phyloP scores from a whole-genome alignment of 78 protist species.

The Blattamonas nauphoetae region DNA sequence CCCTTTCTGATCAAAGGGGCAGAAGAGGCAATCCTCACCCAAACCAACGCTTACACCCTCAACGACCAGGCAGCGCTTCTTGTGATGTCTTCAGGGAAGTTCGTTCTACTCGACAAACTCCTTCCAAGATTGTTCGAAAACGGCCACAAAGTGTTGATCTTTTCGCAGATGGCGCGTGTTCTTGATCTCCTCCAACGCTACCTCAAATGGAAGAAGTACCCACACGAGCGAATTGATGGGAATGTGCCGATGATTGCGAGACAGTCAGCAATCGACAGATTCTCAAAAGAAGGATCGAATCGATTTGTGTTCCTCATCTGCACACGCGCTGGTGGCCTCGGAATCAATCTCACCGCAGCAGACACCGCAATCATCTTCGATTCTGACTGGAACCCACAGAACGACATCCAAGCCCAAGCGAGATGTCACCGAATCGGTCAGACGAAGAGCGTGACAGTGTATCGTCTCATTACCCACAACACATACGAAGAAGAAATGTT shows the following conservation, averaged over 20 bases:
- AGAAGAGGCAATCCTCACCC: constrained; percentile 9
- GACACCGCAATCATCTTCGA: constrained; percentile 35
- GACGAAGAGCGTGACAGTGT: constrained; percentile 59
- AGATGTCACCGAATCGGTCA: constrained; percentile 1
- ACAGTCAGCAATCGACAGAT: constrained; percentile 1
- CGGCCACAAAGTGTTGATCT: constrained; percentile 57
- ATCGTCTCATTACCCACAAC: constrained; percentile 69
- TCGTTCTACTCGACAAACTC: constrained; percentile 63
- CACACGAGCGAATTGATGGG: neutral
- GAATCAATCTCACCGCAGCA: constrained; percentile 35
- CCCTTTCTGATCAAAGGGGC: constrained; percentile 48
- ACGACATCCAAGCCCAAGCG: constrained; percentile 34
- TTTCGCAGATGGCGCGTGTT: constrained; percentile 54
- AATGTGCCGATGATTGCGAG: neutral
- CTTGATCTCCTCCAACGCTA: constrained; percentile 12
- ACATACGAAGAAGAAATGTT: constrained; percentile 70
- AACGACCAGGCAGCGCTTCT: neutral
- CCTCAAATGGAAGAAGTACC: neutral
- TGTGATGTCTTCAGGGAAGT: constrained; percentile 50
- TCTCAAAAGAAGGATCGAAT: neutral
- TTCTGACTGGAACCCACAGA: constrained; percentile 47
- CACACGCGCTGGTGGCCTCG: constrained; percentile 37
- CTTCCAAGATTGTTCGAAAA: constrained; percentile 47
- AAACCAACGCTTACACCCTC: neutral
- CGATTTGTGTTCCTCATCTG: constrained; percentile 11